Conservation (phyloP, 345 rosid species). For the Rubroshorea leprosula region DNA sequence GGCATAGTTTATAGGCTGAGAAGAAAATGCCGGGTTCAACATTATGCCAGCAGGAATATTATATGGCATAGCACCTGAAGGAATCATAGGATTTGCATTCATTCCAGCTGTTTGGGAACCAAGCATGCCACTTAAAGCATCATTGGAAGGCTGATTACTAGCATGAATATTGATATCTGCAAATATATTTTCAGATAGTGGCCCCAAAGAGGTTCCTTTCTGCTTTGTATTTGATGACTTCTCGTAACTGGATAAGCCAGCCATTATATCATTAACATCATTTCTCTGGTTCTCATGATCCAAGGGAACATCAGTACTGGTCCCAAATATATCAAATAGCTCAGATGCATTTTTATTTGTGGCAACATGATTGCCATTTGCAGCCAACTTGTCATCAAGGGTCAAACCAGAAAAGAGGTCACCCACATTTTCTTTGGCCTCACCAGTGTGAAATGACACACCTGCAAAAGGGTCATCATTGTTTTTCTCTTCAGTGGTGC, state of each 20-base stretch:
- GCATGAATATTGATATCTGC: slow-evolving; percentile 35
- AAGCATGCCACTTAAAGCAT: slow-evolving; percentile 39
- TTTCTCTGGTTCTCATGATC: slow-evolving; percentile 34
- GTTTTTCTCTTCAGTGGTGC: slow-evolving; percentile 33
- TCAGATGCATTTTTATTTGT: slow-evolving; percentile 30
- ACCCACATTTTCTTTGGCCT: slow-evolving; percentile 34
- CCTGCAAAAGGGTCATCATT: slow-evolving; percentile 83
- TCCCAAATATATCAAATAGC: slow-evolving; percentile 63
- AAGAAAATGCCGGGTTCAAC: slow-evolving; percentile 50
- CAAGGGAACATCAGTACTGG: slow-evolving; percentile 28
- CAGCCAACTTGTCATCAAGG: slow-evolving; percentile 42
- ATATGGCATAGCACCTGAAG: slow-evolving; percentile 45
- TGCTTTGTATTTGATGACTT: slow-evolving; percentile 31
- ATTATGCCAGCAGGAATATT: slow-evolving; percentile 54
- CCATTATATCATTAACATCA: slow-evolving; percentile 57
- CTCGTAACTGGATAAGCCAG: slow-evolving; percentile 54
- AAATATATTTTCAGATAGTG: slow-evolving; percentile 37
- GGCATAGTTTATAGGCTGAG: slow-evolving; percentile 59
- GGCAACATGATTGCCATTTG: slow-evolving; percentile 30
- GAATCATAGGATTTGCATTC: slow-evolving; percentile 36
- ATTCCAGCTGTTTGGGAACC: slow-evolving; percentile 45
- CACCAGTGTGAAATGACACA: slow-evolving; percentile 67
- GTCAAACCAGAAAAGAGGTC: slow-evolving; percentile 86
- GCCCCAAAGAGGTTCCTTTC: slow-evolving; percentile 34
- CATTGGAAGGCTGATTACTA: slow-evolving; percentile 29